Evolutionary conservation across 2,329 filamentous ascomycete species (phyloP), one percentile per base, ranked within the genome.

Genomic region (Sarocladium kiliense): DNA sequence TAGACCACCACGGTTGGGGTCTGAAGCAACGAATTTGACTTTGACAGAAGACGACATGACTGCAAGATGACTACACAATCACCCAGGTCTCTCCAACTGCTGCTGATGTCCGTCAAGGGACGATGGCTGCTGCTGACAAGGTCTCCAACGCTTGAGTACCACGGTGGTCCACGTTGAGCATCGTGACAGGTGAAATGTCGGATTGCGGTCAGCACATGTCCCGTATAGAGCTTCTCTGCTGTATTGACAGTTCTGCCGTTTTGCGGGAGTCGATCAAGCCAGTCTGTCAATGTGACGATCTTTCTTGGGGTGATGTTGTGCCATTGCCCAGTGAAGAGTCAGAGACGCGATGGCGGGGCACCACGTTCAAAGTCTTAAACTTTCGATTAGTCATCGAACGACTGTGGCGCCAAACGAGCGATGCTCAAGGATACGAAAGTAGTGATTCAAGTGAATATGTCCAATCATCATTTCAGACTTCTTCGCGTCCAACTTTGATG

Each of bases 11-110:
- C 71, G 65, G 23, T 71, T 71, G 5, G 72, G 71, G 65, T 84
- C 78, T 12, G 79, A 78, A 54, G 75, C 78, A 56, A 85, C 77
- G 64, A 84, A 85, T 62, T 77, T 81, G 66, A 84, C 79, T 26
- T 51, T 51, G 27, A 51, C 47, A 23, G 47, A 34, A 12, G 47
- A 34, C 11, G 39, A 21, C 39, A 44, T 44, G 39, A n/a, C 16
- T 39, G 7, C 36, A 5, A 11, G 11, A 5, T 39, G 36, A n/a
- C 12, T 39, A 16, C 9, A 39, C n/a, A n/a, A n/a, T n/a, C n/a
- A n/a, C n/a, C n/a, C n/a, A n/a, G n/a, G n/a, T n/a, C n/a, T n/a
- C n/a, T n/a, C n/a, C n/a, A n/a, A n/a, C n/a, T n/a, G 36, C 5
- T 39, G 36, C 7, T 18, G 39, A 21, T 23, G 39, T 18, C 23